Conservation (phyloP, 139 green algal genomes). For the Coelastrella sp. region DNA sequence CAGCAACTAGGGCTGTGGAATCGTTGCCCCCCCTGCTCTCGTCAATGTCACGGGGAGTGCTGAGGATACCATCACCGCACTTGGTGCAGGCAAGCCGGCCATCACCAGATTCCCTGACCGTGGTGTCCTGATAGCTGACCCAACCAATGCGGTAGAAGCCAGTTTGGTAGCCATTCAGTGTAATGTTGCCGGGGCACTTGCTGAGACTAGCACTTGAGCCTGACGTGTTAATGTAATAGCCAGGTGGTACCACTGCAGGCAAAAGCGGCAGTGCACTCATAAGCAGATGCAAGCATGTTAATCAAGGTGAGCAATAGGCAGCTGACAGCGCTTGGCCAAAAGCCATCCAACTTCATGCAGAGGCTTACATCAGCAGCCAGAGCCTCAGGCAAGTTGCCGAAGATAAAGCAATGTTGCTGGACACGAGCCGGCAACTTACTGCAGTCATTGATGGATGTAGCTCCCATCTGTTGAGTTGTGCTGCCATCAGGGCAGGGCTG, state of each 20-base stretch:
- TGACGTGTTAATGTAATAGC: neutral
- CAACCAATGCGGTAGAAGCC: constrained; percentile 19
- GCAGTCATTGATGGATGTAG: neutral
- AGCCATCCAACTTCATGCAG: too few species aligned
- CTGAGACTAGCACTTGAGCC: neutral
- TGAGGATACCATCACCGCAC: constrained; percentile 20
- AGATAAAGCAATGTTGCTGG: too few species aligned
- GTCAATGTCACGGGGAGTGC: neutral
- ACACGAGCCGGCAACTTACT: neutral
- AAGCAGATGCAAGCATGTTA: neutral
- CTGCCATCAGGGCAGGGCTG: neutral
- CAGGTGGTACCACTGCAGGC: constrained; percentile 10
- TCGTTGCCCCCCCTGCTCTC: neutral
- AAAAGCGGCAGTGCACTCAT: neutral
- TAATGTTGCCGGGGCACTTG: neutral
- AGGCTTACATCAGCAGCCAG: too few species aligned
- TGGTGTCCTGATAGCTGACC: neutral
- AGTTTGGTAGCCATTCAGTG: neutral
- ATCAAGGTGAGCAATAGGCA: too few species aligned
- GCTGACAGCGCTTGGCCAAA: too few species aligned
- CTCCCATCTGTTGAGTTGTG: neutral
- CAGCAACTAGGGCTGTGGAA: neutral
- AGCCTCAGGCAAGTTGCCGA: too few species aligned
- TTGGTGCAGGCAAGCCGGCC: neutral
- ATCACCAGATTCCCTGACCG: neutral